phyloP scores from a whole-genome alignment of 805 yeast species.

The Kockiozyma suomiensis region DNA sequence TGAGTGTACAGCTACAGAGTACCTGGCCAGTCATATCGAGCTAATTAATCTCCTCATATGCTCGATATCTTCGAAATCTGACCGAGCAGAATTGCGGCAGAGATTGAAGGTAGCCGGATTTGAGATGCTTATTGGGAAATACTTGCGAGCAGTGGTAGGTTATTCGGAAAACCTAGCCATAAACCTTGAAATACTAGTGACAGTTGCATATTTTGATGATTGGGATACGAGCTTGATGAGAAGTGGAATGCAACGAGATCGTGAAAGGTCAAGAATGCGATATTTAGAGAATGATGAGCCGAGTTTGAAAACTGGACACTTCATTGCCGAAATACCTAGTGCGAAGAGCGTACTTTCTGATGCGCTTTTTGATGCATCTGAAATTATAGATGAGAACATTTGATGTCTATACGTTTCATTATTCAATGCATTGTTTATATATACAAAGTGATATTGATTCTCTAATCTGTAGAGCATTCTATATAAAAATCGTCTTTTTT shows the following conservation, averaged over 20 bases:
- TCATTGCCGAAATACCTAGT: background rate
- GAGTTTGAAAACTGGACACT: background rate
- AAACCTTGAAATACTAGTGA: conserved; percentile 12
- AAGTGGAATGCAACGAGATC: conserved; percentile 13
- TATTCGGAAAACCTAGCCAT: background rate
- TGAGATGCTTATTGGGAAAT: conserved; percentile 16
- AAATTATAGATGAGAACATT: background rate
- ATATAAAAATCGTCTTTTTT: background rate
- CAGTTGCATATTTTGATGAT: conserved; percentile 17
- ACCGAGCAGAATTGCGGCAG: conserved; percentile 11
- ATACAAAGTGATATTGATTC: too few relatives aligned
- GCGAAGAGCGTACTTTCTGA: background rate
- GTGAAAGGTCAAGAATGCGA: background rate
- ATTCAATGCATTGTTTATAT: background rate
- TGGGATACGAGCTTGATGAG: conserved; percentile 25
- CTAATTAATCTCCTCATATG: conserved; percentile 18
- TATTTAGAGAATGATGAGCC: background rate
- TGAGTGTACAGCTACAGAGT: conserved; percentile 27
- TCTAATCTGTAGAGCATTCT: too few relatives aligned
- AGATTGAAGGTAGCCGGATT: conserved; percentile 21
- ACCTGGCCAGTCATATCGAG: conserved; percentile 26
- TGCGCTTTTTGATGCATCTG: conserved; percentile 4
- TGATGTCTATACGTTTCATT: background rate
- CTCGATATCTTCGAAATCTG: background rate
- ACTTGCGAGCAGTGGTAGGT: conserved; percentile 9